Evolutionary conservation across 2,329 filamentous ascomycete genomes (phyloP), one percentile per base, ranked within the genome.

Genomic region (Cyphellophora attinorum): DNA sequence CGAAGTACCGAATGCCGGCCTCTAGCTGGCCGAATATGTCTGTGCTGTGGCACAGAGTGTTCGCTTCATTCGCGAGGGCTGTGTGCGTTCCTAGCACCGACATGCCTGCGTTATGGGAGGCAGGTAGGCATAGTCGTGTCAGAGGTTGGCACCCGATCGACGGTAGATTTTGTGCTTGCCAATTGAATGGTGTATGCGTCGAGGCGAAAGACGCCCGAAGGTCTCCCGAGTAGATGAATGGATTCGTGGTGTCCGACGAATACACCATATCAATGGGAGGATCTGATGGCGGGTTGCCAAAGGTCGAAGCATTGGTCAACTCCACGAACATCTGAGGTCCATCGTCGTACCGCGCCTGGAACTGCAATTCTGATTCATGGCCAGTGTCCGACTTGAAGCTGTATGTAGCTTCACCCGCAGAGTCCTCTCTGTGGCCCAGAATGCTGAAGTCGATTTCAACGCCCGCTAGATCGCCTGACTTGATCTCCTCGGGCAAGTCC

Each of bases 1-100:
- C 67, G 36, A 70, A 68, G 42, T 60, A 66, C 6, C 67, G 56
- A 4, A 65, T 57, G 0, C 67, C 67, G 3, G 56, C 56, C 13
- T 56, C 53, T 8, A 70, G 57, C 39, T 71, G 67, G 29, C 61
- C 49, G 40, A 62, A 60, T 34, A 68, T 58, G 40, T 57, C 55
- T 30, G 67, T 48, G 10, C 58, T 59, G 33, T 71, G 67, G 0
- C 62, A 38, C 8, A 40, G 36, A n/a, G 27, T 36, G 37, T 39
- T 39, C 25, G 19, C 25, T 3, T 21, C 14, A 11, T 16, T 23
- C 3, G 33, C 15, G 16, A 35, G 31, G n/a, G 27, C 34, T 5
- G 34, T 36, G 15, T 31, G 17, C 28, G 8, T n/a, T 8, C 5
- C 8, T 11, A 34, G 21, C 12, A 15, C 13, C 5, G 19, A 27